Percentiles rank a stretch among this genome's conserved stretches.
These are phyloP conservation scores for Hordeum marinum DNA, from an alignment of 176 grass and related monocot genomes.

Conservation along the genomic window DNA sequence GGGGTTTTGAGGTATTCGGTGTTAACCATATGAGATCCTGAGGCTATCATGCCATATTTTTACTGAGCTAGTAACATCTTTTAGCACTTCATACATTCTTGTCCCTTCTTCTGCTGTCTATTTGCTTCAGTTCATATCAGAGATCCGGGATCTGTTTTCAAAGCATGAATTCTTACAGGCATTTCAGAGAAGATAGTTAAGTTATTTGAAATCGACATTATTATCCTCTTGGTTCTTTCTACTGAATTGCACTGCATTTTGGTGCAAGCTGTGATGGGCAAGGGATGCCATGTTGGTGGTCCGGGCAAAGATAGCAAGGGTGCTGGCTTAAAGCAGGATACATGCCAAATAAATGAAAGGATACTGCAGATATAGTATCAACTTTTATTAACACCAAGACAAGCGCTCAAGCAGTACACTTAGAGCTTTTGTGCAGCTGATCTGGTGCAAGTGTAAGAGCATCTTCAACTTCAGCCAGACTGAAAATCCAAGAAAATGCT, in stretches of 20 bases:
- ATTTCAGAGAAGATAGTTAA: background rate
- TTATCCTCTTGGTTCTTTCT: background rate
- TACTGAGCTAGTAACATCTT: conserved; percentile 1
- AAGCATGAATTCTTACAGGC: background rate
- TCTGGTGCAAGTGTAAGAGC: background rate
- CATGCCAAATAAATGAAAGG: background rate
- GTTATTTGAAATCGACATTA: background rate
- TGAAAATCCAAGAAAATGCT: background rate
- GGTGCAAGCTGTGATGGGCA: background rate
- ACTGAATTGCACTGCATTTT: background rate
- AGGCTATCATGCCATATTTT: conserved; percentile 3
- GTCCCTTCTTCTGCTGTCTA: background rate
- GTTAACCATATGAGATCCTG: conserved; percentile 17
- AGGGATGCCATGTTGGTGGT: conserved; percentile 1
- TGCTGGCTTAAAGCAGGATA: background rate
- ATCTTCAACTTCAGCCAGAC: background rate
- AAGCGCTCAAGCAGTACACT: background rate
- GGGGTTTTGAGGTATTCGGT: conserved; percentile 4
- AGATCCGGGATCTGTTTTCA: background rate
- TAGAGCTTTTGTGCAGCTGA: background rate
- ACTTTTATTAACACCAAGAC: background rate
- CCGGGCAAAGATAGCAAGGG: conserved; percentile 25
- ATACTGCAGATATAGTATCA: background rate
- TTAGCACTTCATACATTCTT: background rate
- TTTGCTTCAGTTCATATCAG: background rate